Evolutionary conservation across 169 alveolate species (phyloP).

Genomic region (Plasmodium ovale): DNA sequence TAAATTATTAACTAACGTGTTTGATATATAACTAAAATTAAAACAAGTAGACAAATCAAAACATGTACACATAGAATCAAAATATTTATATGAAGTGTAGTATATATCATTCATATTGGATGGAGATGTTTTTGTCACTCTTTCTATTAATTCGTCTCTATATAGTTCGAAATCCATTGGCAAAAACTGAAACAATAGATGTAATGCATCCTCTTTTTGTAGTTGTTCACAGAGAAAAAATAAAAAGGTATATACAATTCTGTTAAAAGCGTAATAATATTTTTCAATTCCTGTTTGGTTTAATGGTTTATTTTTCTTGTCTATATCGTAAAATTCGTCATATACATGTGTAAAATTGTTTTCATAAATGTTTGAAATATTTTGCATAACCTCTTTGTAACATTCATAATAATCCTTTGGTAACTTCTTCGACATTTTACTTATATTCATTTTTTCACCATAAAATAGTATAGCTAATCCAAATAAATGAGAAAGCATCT

Average conservation of each 20-base stretch:
- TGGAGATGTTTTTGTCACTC: not conserved
- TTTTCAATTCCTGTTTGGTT: constrained; percentile 1
- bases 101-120: constrained; percentile 14
- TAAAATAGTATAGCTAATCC: constrained; percentile 12
- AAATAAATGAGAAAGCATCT: constrained; percentile 1
- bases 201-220: constrained; percentile 19
- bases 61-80: constrained; percentile 17
- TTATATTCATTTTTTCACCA: not conserved
- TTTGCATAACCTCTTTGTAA: not conserved
- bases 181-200: not conserved
- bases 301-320: not conserved
- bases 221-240: not conserved
- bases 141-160: not conserved
- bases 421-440: not conserved
- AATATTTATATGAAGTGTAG: not conserved
- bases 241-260: not conserved
- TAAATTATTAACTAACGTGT: constrained; percentile 1
- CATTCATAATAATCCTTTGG: not conserved
- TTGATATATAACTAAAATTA: constrained; percentile 14
- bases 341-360: not conserved
- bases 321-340: constrained; percentile 10
- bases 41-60: not conserved
- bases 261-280: constrained; percentile 32
- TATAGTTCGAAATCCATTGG: not conserved
- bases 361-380: not conserved